These are phyloP conservation scores for Emmonsia crescens DNA, from an alignment of 2,329 filamentous ascomycete species.

Conservation along the genomic window DNA sequence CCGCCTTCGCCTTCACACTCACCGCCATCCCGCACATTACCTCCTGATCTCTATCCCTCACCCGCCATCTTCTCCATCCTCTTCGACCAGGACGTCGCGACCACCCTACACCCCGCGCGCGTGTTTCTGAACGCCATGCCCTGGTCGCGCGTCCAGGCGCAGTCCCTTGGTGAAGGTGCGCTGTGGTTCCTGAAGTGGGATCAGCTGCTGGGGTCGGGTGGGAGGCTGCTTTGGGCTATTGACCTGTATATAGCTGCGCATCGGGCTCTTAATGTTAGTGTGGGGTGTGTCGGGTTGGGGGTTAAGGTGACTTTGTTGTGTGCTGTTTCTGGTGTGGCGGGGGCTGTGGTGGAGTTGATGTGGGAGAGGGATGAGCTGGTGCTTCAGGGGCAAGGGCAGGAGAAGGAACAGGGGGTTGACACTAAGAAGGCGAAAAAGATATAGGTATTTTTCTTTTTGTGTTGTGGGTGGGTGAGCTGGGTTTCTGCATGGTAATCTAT, in stretches of 20 bases:
- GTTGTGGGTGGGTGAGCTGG: background rate
- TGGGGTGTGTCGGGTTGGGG: conserved; percentile 18
- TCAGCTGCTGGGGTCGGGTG: conserved; percentile 32
- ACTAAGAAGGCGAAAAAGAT: conserved; percentile 20
- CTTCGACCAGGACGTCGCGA: conserved; percentile 24
- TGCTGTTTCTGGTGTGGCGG: conserved; percentile 34
- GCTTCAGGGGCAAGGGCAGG: conserved; percentile 25
- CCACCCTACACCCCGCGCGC: conserved; percentile 27
- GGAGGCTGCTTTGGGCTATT: conserved; percentile 37
- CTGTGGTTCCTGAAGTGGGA: conserved; percentile 42
- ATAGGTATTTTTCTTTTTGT: background rate
- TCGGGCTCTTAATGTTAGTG: conserved; percentile 16
- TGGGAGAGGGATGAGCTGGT: conserved; percentile 42
- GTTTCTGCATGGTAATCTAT: background rate
- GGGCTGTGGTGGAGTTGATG: conserved; percentile 35
- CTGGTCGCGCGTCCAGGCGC: conserved; percentile 18
- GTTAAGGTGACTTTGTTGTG: conserved; percentile 28
- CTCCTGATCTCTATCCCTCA: conserved; percentile 31
- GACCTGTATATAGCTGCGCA: conserved; percentile 26
- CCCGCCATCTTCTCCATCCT: conserved; percentile 24
- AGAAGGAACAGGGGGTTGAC: conserved; percentile 19
- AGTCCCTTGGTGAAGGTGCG: conserved; percentile 31
- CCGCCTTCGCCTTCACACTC: conserved; percentile 30
- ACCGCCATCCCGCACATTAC: conserved; percentile 33
- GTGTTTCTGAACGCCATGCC: conserved; percentile 32